A percentile compares a stretch with the other conserved stretches of the same genome.
Evolutionary conservation across 805 yeast species (phyloP).

Genomic region (Tetrapisispora taiwanensis): DNA sequence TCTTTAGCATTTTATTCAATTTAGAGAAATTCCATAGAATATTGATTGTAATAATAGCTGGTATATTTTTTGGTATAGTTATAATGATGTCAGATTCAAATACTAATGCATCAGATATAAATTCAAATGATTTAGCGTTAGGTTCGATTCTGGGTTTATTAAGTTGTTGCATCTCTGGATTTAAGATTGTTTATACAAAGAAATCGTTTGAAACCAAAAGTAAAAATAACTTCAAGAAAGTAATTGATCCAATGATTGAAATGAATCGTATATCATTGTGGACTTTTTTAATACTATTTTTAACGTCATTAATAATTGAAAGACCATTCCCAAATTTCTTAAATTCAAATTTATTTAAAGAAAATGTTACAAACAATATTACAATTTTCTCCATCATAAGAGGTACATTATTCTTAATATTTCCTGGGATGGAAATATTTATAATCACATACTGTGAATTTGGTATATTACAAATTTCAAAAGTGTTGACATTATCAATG

Average conservation of each 20-base stretch:
- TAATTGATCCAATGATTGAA: constrained; percentile 70
- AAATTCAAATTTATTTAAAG: constrained; percentile 15
- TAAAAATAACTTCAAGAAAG: constrained; percentile 17
- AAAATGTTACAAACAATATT: neutral
- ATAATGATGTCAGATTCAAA: constrained; percentile 61
- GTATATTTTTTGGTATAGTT: constrained; percentile 72
- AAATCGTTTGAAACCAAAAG: constrained; percentile 54
- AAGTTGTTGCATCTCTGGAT: constrained; percentile 75
- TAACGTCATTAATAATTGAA: constrained; percentile 59
- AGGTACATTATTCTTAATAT: constrained; percentile 49
- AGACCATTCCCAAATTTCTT: constrained; percentile 36
- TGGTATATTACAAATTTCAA: constrained; percentile 68
- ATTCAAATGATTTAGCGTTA: constrained; percentile 22
- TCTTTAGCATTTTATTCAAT: constrained; percentile 76
- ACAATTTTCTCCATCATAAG: constrained; percentile 31
- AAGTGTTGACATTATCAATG: constrained; percentile 74
- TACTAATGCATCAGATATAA: constrained; percentile 8
- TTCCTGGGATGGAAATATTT: constrained; percentile 85
- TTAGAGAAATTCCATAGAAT: constrained; percentile 66
- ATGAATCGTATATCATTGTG: constrained; percentile 78
- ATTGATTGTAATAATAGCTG: constrained; percentile 53
- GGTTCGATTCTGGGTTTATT: constrained; percentile 69
- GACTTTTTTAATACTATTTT: constrained; percentile 55
- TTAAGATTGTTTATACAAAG: constrained; percentile 94
- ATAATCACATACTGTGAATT: constrained; percentile 85